phyloP scores from a whole-genome alignment of 257 asterid species.

The Solanum paucissectum region DNA sequence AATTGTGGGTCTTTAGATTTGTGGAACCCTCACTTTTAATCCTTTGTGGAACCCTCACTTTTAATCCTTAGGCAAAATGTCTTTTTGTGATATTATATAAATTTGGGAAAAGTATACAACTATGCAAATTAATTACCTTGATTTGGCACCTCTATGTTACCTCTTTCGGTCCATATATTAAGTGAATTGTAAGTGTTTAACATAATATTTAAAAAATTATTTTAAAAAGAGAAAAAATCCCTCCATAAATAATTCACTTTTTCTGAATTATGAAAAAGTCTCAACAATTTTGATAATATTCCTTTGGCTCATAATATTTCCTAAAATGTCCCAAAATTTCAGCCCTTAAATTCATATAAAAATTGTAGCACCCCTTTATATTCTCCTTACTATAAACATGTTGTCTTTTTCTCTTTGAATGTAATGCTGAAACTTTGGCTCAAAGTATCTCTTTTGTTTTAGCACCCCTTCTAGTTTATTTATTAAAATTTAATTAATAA shows the following conservation, averaged over 20 bases:
- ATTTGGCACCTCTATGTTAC: background rate
- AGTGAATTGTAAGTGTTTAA: background rate
- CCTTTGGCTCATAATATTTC: background rate
- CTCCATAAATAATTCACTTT: background rate
- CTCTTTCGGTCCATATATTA: background rate
- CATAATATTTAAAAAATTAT: no score
- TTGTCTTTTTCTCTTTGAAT: background rate
- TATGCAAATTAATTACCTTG: background rate
- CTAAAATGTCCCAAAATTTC: background rate
- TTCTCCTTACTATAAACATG: background rate
- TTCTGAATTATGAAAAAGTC: background rate
- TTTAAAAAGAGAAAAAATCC: background rate
- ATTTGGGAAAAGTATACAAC: background rate
- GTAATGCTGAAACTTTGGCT: background rate
- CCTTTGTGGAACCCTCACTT: no score
- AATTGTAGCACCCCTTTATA: background rate
- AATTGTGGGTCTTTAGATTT: background rate
- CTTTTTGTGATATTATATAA: background rate
- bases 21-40: background rate
- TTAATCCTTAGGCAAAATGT: background rate
- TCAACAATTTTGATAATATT: no score
- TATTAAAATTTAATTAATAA: no score
- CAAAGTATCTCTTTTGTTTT: background rate
- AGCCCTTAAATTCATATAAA: background rate
- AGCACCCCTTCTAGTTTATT: background rate